Percentiles rank a stretch among this genome's conserved stretches.
These are phyloP conservation scores for Leccinum imitatum DNA, from an alignment of 768 basidiomycete genomes.

Conservation along the genomic window DNA sequence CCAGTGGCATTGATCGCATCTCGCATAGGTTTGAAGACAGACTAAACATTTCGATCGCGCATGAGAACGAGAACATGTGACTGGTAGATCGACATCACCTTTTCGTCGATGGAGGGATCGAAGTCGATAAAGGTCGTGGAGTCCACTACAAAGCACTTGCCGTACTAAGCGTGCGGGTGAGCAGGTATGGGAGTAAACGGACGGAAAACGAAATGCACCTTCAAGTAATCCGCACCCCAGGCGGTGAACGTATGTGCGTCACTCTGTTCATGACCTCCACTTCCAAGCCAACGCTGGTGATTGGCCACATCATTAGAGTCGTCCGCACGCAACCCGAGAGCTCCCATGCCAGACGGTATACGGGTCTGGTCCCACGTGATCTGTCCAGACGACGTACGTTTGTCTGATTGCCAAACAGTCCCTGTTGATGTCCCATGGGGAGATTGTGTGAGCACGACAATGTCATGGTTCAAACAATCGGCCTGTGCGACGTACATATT, in stretches of 20 bases:
- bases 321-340: background rate
- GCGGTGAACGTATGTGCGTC: constrained; percentile 5
- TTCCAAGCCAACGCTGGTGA: constrained; percentile 7
- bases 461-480: background rate
- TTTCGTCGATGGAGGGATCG: constrained; percentile 1
- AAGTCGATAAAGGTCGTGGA: constrained; percentile 2
- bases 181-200: background rate
- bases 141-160: constrained; percentile 6
- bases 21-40: constrained; percentile 3
- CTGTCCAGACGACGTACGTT: constrained; percentile 1
- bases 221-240: constrained; percentile 15
- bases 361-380: constrained; percentile 9
- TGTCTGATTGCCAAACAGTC: constrained; percentile 13
- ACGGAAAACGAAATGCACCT: constrained; percentile 1
- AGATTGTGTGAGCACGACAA: too few species aligned
- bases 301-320: background rate
- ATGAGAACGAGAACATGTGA: background rate
- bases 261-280: constrained; percentile 7
- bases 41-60: background rate
- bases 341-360: constrained; percentile 16
- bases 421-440: background rate
- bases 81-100: background rate
- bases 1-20: constrained; percentile 4
- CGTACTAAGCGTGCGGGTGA: constrained; percentile 3
- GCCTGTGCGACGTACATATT: constrained; percentile 6